Evolutionary conservation across 2,329 filamentous ascomycete genomes (phyloP).

Genomic region (Colletotrichum ledebouriae): DNA sequence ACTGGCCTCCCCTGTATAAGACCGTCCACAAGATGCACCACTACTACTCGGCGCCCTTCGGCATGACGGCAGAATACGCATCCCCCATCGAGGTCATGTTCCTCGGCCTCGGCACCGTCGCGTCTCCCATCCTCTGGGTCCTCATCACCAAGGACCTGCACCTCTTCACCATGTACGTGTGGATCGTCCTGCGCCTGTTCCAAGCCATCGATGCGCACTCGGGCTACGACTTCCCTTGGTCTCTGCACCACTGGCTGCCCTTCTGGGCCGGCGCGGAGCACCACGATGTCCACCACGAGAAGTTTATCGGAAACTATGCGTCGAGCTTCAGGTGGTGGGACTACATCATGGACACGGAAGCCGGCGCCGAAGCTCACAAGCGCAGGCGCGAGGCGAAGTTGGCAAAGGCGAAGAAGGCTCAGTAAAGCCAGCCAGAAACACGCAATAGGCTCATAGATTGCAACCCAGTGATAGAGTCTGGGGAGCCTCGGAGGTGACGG

Average conservation of each 20-base stretch:
- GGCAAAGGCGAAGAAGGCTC: slow-evolving; percentile 76
- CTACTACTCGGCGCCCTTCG: slow-evolving; percentile 98
- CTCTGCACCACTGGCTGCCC: slow-evolving; percentile 91
- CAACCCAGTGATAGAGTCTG: not conserved
- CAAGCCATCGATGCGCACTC: slow-evolving; percentile 98
- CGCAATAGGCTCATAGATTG: not conserved
- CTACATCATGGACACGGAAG: slow-evolving; percentile 92
- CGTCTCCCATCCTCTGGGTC: slow-evolving; percentile 86
- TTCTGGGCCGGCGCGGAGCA: slow-evolving; percentile 99
- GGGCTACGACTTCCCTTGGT: slow-evolving; percentile 99
- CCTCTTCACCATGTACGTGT: slow-evolving; percentile 96
- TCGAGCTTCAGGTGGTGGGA: slow-evolving; percentile 99
- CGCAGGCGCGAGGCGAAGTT: slow-evolving; percentile 83
- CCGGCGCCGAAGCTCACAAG: slow-evolving; percentile 87
- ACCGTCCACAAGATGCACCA: slow-evolving; percentile 99
- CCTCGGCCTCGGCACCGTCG: slow-evolving; percentile 88
- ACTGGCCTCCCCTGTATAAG: slow-evolving; percentile 96
- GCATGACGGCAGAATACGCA: slow-evolving; percentile 95
- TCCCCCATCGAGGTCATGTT: slow-evolving; percentile 98
- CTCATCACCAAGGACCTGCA: slow-evolving; percentile 88
- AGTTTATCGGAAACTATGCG: slow-evolving; percentile 97
- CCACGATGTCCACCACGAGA: slow-evolving; percentile 97
- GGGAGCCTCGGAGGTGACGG: not conserved
- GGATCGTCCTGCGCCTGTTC: slow-evolving; percentile 93
- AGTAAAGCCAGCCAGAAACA: slow-evolving; percentile 60